Conservation (phyloP, 2,329 filamentous ascomycete species). For the Harringtonia lauricola region DNA sequence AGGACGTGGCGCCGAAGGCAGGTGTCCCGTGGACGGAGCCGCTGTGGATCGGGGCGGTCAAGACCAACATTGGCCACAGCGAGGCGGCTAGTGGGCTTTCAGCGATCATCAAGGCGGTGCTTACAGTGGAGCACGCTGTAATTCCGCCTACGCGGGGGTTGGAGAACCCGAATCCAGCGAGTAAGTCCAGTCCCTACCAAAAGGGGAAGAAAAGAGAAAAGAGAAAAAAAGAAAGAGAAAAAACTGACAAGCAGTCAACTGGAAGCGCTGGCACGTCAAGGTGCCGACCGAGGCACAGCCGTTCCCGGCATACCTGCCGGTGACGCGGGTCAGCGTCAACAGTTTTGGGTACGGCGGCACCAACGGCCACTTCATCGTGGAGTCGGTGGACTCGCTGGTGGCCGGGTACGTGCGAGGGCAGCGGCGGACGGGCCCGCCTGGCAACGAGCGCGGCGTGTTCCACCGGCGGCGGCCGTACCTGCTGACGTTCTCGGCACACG, state of each 20-base stretch:
- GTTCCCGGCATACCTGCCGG: neutral
- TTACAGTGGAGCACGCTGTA: slow-evolving; percentile 24
- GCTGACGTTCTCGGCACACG: too few species aligned
- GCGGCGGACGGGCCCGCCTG: too few species aligned
- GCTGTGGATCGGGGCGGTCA: slow-evolving; percentile 22
- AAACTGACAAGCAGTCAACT: too few species aligned
- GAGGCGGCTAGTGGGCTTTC: slow-evolving; percentile 35
- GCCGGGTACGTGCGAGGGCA: too few species aligned
- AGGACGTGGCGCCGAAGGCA: neutral
- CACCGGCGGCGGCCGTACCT: too few species aligned
- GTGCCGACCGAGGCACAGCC: too few species aligned
- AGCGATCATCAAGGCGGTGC: slow-evolving; percentile 27
- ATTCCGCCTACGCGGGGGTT: slow-evolving; percentile 29
- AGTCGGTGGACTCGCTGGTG: neutral
- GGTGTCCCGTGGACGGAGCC: too few species aligned
- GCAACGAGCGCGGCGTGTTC: too few species aligned
- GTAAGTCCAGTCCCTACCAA: slow-evolving; percentile 30
- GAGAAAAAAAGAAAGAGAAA: neutral
- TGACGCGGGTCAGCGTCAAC: slow-evolving; percentile 26
- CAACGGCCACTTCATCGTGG: slow-evolving; percentile 14
- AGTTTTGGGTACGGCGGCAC: slow-evolving; percentile 30
- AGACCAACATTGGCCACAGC: slow-evolving; percentile 32
- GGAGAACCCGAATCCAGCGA: slow-evolving; percentile 29
- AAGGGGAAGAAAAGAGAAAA: slow-evolving; percentile 22
- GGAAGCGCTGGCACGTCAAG: too few species aligned